These are phyloP conservation scores for Aurifilum marmelostoma DNA, from an alignment of 2,329 filamentous ascomycete genomes.

Conservation along the genomic window DNA sequence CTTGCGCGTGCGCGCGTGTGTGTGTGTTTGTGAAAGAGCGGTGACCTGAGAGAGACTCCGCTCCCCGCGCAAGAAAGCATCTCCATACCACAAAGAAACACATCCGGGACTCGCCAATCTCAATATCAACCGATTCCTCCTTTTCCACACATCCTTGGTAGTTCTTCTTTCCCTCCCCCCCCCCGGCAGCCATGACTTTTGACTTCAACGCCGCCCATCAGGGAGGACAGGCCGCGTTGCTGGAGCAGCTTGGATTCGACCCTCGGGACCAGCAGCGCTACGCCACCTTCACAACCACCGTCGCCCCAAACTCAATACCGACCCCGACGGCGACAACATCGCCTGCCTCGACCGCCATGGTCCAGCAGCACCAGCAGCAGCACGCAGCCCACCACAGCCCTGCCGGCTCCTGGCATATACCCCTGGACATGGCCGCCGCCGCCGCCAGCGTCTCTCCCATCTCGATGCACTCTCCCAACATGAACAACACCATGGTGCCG, in stretches of 20 bases:
- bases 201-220: slow-evolving; percentile 57
- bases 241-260: slow-evolving; percentile 64
- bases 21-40: slow-evolving; percentile 46
- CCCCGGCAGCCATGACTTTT: slow-evolving; percentile 55
- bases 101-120: slow-evolving; percentile 46
- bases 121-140: slow-evolving; percentile 39
- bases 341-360: slow-evolving; percentile 38
- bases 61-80: slow-evolving; percentile 37
- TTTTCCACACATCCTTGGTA: slow-evolving; percentile 33
- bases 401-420: slow-evolving; percentile 52
- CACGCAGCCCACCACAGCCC: slow-evolving; percentile 44
- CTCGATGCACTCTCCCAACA: slow-evolving; percentile 44
- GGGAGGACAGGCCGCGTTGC: slow-evolving; percentile 58
- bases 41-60: slow-evolving; percentile 43
- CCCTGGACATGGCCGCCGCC: slow-evolving; percentile 50
- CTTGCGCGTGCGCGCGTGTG: slow-evolving; percentile 11
- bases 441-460: slow-evolving; percentile 34
- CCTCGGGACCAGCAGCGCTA: slow-evolving; percentile 55
- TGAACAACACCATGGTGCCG: slow-evolving; percentile 46
- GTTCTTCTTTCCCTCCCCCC: background rate
- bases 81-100: slow-evolving; percentile 55
- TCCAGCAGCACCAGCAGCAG: slow-evolving; percentile 38
- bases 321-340: slow-evolving; percentile 31
- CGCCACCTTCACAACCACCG: slow-evolving; percentile 49
- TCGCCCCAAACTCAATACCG: slow-evolving; percentile 42